A percentile compares a stretch with the other conserved stretches of the same genome.
Evolutionary conservation across 306 rosid species (phyloP).

Genomic region (Pyrus betulifolia): DNA sequence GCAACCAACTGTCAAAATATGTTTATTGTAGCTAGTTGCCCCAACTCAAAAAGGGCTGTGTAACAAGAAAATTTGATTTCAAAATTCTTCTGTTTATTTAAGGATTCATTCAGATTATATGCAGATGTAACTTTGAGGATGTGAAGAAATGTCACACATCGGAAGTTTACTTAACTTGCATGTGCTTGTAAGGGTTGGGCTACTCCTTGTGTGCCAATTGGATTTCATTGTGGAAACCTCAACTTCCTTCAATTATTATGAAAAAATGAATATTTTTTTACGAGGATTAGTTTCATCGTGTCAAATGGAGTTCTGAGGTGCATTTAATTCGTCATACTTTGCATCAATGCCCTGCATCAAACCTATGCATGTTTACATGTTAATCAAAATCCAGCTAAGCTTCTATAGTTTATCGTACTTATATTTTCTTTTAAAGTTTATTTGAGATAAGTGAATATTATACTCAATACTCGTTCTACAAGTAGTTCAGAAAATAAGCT

Average conservation of each 20-base stretch:
- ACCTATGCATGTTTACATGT: background rate
- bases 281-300: background rate
- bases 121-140: background rate
- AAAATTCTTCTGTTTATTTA: slow-evolving; percentile 9
- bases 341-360: slow-evolving; percentile 1
- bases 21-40: too few species aligned
- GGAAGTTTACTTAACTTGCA: background rate
- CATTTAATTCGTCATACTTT: background rate
- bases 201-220: too few species aligned
- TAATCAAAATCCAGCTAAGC: background rate
- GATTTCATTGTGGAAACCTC: too few species aligned
- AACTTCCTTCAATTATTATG: too few species aligned
- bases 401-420: background rate
- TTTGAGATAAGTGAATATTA: background rate
- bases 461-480: background rate
- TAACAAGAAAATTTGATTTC: background rate
- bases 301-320: background rate
- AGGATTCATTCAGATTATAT: slow-evolving; percentile 4
- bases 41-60: slow-evolving; percentile 7
- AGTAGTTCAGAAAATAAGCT: too few species aligned
- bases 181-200: too few species aligned
- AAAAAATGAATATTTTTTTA: background rate
- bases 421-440: background rate
- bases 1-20: too few species aligned
- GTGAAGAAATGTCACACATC: too few species aligned